A percentile compares a stretch with the other conserved stretches of the same genome.
phyloP scores from a whole-genome alignment of 73 alveolate species.

The Tetrahymena malaccensis region DNA sequence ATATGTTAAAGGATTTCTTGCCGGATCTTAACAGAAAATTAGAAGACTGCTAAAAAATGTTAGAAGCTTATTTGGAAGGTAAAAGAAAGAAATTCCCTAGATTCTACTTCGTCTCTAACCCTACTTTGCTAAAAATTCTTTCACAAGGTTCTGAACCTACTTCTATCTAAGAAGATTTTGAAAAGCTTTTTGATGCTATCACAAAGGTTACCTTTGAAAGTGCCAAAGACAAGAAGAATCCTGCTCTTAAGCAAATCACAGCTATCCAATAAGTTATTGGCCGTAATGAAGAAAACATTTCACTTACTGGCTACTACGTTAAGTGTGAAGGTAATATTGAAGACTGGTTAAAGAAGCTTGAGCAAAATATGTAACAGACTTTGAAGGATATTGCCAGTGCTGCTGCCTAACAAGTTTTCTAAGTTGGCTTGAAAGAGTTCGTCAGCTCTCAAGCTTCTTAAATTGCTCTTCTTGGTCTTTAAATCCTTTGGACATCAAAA shows the following conservation, averaged over 20 bases:
- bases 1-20: constrained; percentile 96
- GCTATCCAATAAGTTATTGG: constrained; percentile 78
- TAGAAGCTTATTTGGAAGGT: constrained; percentile 98
- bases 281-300: constrained; percentile 83
- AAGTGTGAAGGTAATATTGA: constrained; percentile 99
- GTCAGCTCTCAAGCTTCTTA: constrained; percentile 60
- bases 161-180: constrained; percentile 92
- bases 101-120: constrained; percentile 98
- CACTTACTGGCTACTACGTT: constrained; percentile 83
- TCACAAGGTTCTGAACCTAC: constrained; percentile 97
- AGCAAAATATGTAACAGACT: constrained; percentile 87
- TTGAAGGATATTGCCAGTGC: constrained; percentile 45
- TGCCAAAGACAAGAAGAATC: constrained; percentile 88
- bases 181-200: constrained; percentile 99
- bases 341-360: constrained; percentile 97
- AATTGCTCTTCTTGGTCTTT: constrained; percentile 77
- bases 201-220: constrained; percentile 91
- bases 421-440: constrained; percentile 56
- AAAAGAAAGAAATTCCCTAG: constrained; percentile 99
- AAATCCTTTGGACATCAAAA: constrained; percentile 86
- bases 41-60: constrained; percentile 98
- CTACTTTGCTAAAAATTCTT: constrained; percentile 95
- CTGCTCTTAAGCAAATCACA: constrained; percentile 46
- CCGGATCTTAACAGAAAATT: constrained; percentile 90
- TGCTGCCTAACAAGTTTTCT: constrained; percentile 70